Percentiles rank a stretch among this genome's conserved stretches.
Evolutionary conservation across 179 eudicot genomes (phyloP).

Genomic region (Amaranthus tricolor): DNA sequence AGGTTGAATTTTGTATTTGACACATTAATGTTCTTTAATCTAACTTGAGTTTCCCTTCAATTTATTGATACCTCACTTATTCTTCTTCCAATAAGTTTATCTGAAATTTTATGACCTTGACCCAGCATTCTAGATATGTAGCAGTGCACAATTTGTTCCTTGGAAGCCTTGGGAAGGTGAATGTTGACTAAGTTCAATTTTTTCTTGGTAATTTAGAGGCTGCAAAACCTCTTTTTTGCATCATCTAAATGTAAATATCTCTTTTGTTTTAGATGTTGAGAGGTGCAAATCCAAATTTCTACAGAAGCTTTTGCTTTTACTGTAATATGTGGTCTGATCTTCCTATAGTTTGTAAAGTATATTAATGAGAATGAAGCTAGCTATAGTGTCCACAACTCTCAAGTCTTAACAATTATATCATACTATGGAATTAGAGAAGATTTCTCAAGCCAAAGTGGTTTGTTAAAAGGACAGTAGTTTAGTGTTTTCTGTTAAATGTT

Average conservation of each 20-base stretch:
- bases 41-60: background rate
- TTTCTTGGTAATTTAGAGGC: background rate
- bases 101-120: slow-evolving; percentile 26
- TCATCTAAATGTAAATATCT: background rate
- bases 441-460: too few species aligned
- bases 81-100: background rate
- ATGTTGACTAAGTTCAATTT: background rate
- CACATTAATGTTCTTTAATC: slow-evolving; percentile 1
- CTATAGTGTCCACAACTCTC: background rate
- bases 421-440: background rate
- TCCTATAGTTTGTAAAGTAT: background rate
- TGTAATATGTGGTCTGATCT: background rate
- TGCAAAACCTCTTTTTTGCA: background rate
- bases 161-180: slow-evolving; percentile 99
- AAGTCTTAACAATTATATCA: background rate
- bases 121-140: slow-evolving; percentile 63
- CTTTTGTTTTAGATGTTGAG: background rate
- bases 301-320: background rate
- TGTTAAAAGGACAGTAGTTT: too few species aligned
- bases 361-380: background rate
- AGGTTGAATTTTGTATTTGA: background rate
- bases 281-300: background rate
- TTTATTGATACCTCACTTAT: background rate
- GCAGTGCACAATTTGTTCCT: slow-evolving; percentile 87
- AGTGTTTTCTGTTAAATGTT: too few species aligned